A percentile compares a stretch with the other conserved stretches of the same genome.
These are phyloP conservation scores for Saccharomycopsis guyanensis DNA, from an alignment of 805 yeast species.

Conservation along the genomic window DNA sequence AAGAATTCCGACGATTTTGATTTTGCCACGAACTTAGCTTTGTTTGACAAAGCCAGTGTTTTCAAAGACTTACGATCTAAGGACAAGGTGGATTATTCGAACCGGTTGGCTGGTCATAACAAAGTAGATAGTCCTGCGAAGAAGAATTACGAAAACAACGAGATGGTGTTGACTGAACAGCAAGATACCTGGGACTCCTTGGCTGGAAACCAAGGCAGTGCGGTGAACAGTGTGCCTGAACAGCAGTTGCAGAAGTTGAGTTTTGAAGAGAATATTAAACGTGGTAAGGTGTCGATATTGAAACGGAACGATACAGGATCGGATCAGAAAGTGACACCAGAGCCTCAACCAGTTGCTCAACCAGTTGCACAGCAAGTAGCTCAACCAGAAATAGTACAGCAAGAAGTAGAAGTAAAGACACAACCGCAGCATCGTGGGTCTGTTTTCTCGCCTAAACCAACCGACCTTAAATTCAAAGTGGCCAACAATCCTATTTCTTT, in stretches of 20 bases:
- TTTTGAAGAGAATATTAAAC: constrained; percentile 2
- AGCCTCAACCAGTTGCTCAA: constrained; percentile 18
- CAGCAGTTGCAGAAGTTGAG: not conserved
- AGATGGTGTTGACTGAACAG: constrained; percentile 56
- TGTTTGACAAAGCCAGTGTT: constrained; percentile 74
- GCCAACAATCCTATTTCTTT: constrained; percentile 35
- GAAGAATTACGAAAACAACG: constrained; percentile 56
- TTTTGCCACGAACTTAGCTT: constrained; percentile 70
- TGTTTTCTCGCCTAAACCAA: constrained; percentile 12
- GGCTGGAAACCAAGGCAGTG: constrained; percentile 2
- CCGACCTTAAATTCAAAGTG: constrained; percentile 17
- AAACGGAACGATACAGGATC: constrained; percentile 20
- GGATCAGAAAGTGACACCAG: constrained; percentile 7
- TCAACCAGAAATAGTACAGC: constrained; percentile 18
- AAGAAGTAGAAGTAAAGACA: constrained; percentile 23
- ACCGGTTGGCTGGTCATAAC: constrained; percentile 71
- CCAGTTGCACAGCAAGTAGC: not conserved
- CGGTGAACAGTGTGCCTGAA: not conserved
- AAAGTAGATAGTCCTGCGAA: constrained; percentile 33
- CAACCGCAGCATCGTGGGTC: constrained; percentile 1
- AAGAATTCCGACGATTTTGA: constrained; percentile 64
- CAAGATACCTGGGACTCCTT: constrained; percentile 48
- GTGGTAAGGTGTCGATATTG: constrained; percentile 7
- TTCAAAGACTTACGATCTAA: constrained; percentile 64
- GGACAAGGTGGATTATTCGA: constrained; percentile 53